These are phyloP conservation scores for Cyclostephanos invisitatus DNA, from an alignment of 108 stramenopile species.

Conservation along the genomic window DNA sequence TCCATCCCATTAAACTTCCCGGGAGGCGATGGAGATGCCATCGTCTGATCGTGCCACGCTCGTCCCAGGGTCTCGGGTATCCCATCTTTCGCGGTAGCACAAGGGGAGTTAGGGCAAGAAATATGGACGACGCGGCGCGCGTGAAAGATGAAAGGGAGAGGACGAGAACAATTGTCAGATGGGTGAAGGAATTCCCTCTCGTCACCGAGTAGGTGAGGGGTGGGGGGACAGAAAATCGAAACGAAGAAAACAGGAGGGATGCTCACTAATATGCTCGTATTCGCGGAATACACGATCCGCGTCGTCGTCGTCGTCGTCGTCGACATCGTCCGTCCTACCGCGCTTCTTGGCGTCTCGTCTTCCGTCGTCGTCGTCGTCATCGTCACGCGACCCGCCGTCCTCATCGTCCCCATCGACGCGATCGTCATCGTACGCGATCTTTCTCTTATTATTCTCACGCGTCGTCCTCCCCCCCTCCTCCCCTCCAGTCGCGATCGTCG, in stretches of 20 bases:
- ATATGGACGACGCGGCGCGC: not conserved
- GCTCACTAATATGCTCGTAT: not conserved
- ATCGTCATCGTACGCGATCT: not conserved
- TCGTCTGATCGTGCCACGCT: slow-evolving; percentile 1
- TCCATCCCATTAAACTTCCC: not conserved
- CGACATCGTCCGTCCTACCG: not conserved
- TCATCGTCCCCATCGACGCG: no score
- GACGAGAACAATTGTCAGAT: not conserved
- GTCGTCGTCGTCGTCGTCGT: not conserved
- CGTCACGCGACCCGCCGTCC: not conserved
- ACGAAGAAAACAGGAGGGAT: no score
- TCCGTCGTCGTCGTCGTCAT: not conserved
- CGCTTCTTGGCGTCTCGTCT: not conserved
- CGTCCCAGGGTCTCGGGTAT: not conserved
- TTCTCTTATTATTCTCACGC: not conserved
- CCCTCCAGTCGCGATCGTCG: no score
- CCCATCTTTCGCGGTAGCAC: not conserved
- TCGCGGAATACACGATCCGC: not conserved
- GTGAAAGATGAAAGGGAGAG: not conserved
- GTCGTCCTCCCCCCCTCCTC: no score
- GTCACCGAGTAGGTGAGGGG: no score
- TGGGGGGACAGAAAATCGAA: no score
- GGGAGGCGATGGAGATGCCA: not conserved
- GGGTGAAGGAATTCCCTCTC: no score
- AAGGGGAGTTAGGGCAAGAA: not conserved